Percentiles rank a stretch among this genome's conserved stretches.
phyloP scores from a whole-genome alignment of 2,329 filamentous ascomycete species.

The Fusarium guadeloupense region DNA sequence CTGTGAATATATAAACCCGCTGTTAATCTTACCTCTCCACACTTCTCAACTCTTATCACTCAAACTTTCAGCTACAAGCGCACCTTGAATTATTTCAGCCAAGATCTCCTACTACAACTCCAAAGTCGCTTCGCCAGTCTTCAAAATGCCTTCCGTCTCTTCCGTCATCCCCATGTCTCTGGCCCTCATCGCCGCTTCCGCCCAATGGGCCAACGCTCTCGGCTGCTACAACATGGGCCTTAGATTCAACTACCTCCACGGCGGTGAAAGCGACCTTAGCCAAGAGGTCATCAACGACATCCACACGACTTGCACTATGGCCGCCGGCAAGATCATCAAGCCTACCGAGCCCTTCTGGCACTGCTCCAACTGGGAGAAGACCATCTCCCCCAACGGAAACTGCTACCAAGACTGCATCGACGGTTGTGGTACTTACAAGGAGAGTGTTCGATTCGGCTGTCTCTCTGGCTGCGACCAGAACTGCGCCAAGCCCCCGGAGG shows the following conservation, averaged over 20 bases:
- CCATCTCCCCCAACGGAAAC: background rate
- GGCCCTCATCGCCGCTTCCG: background rate
- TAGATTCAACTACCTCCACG: background rate
- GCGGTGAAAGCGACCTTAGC: background rate
- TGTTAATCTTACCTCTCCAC: background rate
- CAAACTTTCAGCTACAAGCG: background rate
- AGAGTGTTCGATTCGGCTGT: background rate
- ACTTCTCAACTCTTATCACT: background rate
- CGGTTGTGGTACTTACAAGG: background rate
- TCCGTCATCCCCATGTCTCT: background rate
- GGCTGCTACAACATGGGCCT: background rate
- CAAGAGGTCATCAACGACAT: background rate
- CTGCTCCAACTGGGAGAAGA: conserved; percentile 4
- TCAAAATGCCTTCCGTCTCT: background rate
- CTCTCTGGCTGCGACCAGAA: background rate
- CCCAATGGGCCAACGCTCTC: background rate
- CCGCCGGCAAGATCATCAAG: background rate
- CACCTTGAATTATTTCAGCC: background rate
- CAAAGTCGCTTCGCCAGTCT: background rate
- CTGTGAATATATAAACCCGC: background rate
- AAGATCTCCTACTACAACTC: background rate
- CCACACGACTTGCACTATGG: background rate
- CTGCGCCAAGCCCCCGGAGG: background rate
- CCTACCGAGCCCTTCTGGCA: background rate
- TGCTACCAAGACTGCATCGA: conserved; percentile 9